Evolutionary conservation across 768 basidiomycete genomes (phyloP), one percentile per base, ranked within the genome.

Genomic region (Phallus indusiatus): DNA sequence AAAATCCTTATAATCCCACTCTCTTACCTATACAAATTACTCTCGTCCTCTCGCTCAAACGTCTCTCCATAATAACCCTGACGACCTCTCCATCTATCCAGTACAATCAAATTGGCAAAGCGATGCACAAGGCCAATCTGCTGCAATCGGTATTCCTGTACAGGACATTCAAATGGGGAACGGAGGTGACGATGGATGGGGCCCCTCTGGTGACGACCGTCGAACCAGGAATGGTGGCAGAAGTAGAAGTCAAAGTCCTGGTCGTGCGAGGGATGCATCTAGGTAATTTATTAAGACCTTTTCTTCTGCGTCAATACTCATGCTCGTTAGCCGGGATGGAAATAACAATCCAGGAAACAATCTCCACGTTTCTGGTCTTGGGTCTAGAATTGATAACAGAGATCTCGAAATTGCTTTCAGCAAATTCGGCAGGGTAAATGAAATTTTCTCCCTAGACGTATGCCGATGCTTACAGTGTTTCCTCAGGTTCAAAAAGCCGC

Each of bases 331-430:
- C 48, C 53, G 48, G 28, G 69, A 67, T 1, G 72, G 72, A 22
- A 77, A 74, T 48, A 70, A 65, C 62, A 86, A 84, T 76, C 77
- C 79, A 2, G 83, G 83, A 22, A 85, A 83, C 74, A 85, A 85
- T 71, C 70, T 85, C 28, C 83, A 85, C 69, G 80, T 85, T 62
- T 81, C 81, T 48, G 76, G 81, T 28, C 71, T 85, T 57, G 76
- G 83, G 60, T 74, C 75, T 69, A 78, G 76, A 56, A 78, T 84
- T 59, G 92, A 93, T 67, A 88, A 88, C 36, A 84, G 88, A 56
- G 87, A 91, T 65, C 86, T 99, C 57, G 93, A 96, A 72, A 81
- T 84, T 14, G 82, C 84, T 8, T 99, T 99, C 70, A 78, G 82
- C 61, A 94, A 94, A 73, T 82, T 86, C 72, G 96, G 96, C 58